Base-by-base conservation (phyloP, 257 asterid genomes). In the Rauvolfia tetraphylla region DNA sequence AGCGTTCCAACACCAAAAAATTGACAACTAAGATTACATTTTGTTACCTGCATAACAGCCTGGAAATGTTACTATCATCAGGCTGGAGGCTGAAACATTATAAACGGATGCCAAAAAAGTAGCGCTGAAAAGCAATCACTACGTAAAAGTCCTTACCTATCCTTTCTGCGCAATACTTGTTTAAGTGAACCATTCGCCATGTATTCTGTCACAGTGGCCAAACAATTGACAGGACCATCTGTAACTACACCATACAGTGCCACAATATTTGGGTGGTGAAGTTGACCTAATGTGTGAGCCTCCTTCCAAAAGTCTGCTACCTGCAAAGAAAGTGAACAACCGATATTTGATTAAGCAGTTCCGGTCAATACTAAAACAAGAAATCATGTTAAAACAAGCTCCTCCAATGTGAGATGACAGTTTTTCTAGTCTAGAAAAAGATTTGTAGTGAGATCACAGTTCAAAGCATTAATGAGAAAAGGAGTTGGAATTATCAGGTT, bases 291-390 rank as follows among this genome's bases (percentile, higher is more conserved):
- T 23, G 68, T 82, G 58, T 68, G 79, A 57, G 86, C 83, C 74
- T 82, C 86, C 73, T 79, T 82, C 86, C 86, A 79, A 73, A 82
- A 82, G 76, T 79, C 86, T 31, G 79, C 79, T 39, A 82, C 81
- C 86, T 82, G 67, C 11, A 31, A 41, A 57, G 36, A 29, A 36
- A 48, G 51, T 54, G n/a, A 29, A 77, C 18, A 59, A 68, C 59
- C 36, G 13, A 67, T 3, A 57, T 9, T 67, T 38, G 0, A 23
- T 38, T 67, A 14, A 67, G 72, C 51, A 67, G 33, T 11, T 11
- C 33, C 1, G 1, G 33, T 36, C 31, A 31, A 67, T 67, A 31
- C 33, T 10, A 65, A 46, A 41, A 46, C 72, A 46, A 22, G 48
- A 59, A 27, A 57, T 18, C 7, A 41, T 42, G 18, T 38, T 12